phyloP scores from a whole-genome alignment of 1,139 yeast species.

The Yamadazyma diddensiae region DNA sequence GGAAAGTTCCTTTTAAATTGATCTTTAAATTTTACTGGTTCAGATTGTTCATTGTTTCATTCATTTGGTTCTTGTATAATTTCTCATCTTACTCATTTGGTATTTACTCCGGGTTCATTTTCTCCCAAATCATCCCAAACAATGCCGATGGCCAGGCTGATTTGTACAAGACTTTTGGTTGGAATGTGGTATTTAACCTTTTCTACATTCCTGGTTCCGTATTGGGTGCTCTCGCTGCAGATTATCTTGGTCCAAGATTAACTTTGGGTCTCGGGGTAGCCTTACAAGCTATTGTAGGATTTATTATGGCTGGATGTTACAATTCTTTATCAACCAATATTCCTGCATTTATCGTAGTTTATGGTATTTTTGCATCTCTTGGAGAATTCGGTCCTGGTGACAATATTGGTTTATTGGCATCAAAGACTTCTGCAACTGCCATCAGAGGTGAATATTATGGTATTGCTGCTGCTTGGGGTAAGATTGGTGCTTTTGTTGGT shows the following conservation, averaged over 20 bases:
- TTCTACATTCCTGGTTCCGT: constrained; percentile 90
- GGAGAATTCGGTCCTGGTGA: constrained; percentile 98
- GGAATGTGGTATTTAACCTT: constrained; percentile 86
- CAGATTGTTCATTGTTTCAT: constrained; percentile 64
- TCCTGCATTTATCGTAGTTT: constrained; percentile 79
- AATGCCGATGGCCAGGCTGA: constrained; percentile 37
- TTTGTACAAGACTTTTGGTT: constrained; percentile 77
- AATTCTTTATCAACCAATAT: constrained; percentile 53
- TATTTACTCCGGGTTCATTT: constrained; percentile 69
- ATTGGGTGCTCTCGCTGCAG: constrained; percentile 79
- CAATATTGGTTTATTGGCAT: constrained; percentile 81
- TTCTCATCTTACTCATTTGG: constrained; percentile 87
- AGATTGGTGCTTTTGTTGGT: constrained; percentile 90
- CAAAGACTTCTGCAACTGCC: constrained; percentile 83
- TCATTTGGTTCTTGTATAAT: constrained; percentile 90
- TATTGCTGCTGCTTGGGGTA: constrained; percentile 87
- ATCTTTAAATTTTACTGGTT: constrained; percentile 83
- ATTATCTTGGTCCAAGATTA: constrained; percentile 83
- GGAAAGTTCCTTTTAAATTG: constrained; percentile 61
- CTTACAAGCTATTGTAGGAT: constrained; percentile 79
- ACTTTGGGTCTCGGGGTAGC: constrained; percentile 68
- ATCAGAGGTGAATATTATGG: constrained; percentile 91
- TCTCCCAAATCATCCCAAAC: constrained; percentile 53
- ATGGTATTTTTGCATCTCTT: constrained; percentile 78
- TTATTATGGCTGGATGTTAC: constrained; percentile 75